Evolutionary conservation across 768 basidiomycete species (phyloP).

Genomic region (Panus rudis): DNA sequence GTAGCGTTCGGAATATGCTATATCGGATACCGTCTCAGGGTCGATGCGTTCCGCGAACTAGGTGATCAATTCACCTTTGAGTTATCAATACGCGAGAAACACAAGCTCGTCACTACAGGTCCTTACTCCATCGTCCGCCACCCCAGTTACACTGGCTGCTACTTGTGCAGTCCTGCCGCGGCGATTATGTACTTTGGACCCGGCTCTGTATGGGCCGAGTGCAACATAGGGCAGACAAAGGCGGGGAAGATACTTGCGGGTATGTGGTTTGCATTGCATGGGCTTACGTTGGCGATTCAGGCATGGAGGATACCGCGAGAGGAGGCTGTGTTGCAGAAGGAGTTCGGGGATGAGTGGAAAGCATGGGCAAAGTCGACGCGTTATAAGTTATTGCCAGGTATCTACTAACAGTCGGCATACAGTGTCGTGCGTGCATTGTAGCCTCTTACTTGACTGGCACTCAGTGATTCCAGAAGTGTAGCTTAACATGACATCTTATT

Average conservation of each 20-base stretch:
- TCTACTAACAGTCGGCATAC: too few relatives aligned
- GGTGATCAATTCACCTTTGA: conserved; percentile 46
- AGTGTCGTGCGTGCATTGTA: too few relatives aligned
- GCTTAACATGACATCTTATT: too few relatives aligned
- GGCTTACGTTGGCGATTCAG: background rate
- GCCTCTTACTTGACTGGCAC: too few relatives aligned
- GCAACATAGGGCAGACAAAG: too few relatives aligned
- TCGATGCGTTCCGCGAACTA: conserved; percentile 37
- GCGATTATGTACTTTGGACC: too few relatives aligned
- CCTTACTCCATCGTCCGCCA: conserved; percentile 44
- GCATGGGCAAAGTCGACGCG: conserved; percentile 7
- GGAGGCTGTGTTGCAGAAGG: conserved; percentile 7
- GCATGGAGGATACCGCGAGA: conserved; percentile 5
- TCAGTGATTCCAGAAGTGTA: too few relatives aligned
- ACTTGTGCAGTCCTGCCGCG: too few relatives aligned
- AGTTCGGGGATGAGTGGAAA: conserved; percentile 11
- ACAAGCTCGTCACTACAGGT: conserved; percentile 40
- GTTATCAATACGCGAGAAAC: conserved; percentile 39
- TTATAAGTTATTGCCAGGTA: conserved; percentile 6
- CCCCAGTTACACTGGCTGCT: conserved; percentile 35
- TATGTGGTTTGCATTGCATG: background rate
- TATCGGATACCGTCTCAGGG: background rate
- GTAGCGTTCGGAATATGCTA: too few relatives aligned
- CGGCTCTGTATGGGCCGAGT: too few relatives aligned
- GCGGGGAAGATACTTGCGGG: background rate